phyloP scores from a whole-genome alignment of 371 early-diverging fungal genomes.

The Mucor racemosus region DNA sequence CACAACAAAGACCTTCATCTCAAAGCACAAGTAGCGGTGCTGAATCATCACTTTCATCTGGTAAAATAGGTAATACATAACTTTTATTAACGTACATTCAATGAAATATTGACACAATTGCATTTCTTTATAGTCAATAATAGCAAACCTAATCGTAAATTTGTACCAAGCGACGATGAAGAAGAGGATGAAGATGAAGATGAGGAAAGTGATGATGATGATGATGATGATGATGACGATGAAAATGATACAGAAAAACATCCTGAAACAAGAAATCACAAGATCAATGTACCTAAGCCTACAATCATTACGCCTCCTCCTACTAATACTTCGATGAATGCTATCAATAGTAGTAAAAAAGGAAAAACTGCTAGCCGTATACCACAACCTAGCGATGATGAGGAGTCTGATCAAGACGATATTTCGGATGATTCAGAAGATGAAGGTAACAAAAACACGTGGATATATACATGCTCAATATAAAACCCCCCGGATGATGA shows the following conservation, averaged over 20 bases:
- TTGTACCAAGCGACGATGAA: conserved; percentile 43
- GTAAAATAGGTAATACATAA: conserved; percentile 20
- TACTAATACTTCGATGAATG: neutral
- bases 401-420: conserved; percentile 19
- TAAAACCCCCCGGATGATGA: neutral
- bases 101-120: neutral
- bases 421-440: conserved; percentile 9
- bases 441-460: conserved; percentile 17
- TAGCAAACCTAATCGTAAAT: conserved; percentile 17
- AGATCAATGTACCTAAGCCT: conserved; percentile 5
- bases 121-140: neutral
- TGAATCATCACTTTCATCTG: conserved; percentile 19
- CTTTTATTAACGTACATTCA: neutral
- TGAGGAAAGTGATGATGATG: no score
- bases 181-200: conserved; percentile 33
- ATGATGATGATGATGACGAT: conserved; percentile 11
- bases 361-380: neutral
- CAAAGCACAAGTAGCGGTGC: conserved; percentile 17
- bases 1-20: conserved; percentile 11
- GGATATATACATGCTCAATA: neutral
- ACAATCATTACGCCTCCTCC: neutral
- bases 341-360: neutral
- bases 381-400: conserved; percentile 30
- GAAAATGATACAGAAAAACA: conserved; percentile 12
- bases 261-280: neutral